Conservation (phyloP, 2,329 filamentous ascomycete species). For the Aspergillus bombycis region DNA sequence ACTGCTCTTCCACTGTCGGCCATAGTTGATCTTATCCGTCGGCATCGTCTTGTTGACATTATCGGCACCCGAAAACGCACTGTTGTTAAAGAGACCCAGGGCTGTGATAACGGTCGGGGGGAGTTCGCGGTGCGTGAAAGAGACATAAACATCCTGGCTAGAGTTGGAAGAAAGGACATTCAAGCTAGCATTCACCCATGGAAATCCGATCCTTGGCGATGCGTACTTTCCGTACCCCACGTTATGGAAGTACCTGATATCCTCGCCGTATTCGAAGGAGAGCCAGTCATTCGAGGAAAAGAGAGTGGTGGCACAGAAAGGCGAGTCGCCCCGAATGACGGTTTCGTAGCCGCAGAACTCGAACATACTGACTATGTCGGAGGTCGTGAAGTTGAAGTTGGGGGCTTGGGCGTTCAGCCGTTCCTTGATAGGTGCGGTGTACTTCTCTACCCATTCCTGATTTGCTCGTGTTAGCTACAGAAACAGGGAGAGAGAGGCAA, state of each 20-base stretch:
- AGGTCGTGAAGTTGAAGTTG: slow-evolving; percentile 64
- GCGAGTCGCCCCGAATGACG: slow-evolving; percentile 64
- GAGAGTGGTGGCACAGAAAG: slow-evolving; percentile 63
- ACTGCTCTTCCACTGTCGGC: slow-evolving; percentile 65
- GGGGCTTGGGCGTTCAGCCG: slow-evolving; percentile 58
- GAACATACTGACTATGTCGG: slow-evolving; percentile 68
- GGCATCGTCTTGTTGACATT: slow-evolving; percentile 68
- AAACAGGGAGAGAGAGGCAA: slow-evolving; percentile 28
- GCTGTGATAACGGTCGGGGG: slow-evolving; percentile 69
- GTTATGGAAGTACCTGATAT: slow-evolving; percentile 68
- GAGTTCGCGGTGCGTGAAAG: slow-evolving; percentile 71
- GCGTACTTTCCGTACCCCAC: slow-evolving; percentile 64
- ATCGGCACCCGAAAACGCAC: slow-evolving; percentile 55
- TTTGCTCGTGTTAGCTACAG: background rate
- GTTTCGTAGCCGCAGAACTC: slow-evolving; percentile 68
- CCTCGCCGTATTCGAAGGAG: slow-evolving; percentile 67
- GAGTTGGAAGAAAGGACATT: slow-evolving; percentile 50
- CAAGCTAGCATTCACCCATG: slow-evolving; percentile 68
- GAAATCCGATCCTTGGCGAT: slow-evolving; percentile 63
- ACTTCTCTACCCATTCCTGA: slow-evolving; percentile 37
- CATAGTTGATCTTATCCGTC: slow-evolving; percentile 62
- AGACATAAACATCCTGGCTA: slow-evolving; percentile 65
- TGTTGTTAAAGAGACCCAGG: slow-evolving; percentile 72
- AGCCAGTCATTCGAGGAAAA: slow-evolving; percentile 68
- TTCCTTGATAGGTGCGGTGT: slow-evolving; percentile 63